A percentile compares a stretch with the other conserved stretches of the same genome.
Conservation (phyloP, 2,329 filamentous ascomycete genomes). For the Zasmidium citrigriseum region DNA sequence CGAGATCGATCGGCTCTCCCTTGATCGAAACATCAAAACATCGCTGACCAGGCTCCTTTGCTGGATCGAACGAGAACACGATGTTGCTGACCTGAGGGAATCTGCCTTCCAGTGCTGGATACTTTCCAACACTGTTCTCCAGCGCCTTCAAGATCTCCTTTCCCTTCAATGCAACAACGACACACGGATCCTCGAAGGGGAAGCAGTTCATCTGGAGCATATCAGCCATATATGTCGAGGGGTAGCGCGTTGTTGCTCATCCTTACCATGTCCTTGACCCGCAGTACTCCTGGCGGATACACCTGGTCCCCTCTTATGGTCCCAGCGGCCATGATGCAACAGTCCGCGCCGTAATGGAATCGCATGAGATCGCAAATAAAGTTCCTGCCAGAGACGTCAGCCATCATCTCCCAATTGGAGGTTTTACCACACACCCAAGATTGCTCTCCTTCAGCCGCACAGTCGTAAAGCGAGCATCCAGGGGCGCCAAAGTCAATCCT, state of each 20-base stretch:
- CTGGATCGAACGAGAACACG: slow-evolving; percentile 69
- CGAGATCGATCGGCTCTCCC: slow-evolving; percentile 61
- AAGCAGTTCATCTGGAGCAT: slow-evolving; percentile 59
- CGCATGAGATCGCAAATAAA: slow-evolving; percentile 93
- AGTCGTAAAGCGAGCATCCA: slow-evolving; percentile 85
- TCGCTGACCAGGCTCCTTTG: slow-evolving; percentile 60
- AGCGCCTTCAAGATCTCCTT: slow-evolving; percentile 74
- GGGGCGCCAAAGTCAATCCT: slow-evolving; percentile 77
- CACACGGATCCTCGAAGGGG: slow-evolving; percentile 87
- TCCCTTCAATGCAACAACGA: slow-evolving; percentile 72
- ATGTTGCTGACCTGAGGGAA: slow-evolving; percentile 90
- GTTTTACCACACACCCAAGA: no score
- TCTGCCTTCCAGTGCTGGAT: slow-evolving; percentile 79
- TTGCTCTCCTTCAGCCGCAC: slow-evolving; percentile 79
- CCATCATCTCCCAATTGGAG: no score
- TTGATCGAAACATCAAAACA: slow-evolving; percentile 65
- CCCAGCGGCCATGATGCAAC: slow-evolving; percentile 79
- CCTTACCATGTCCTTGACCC: slow-evolving; percentile 59
- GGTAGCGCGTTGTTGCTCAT: no score
- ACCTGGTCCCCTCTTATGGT: slow-evolving; percentile 88
- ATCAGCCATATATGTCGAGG: no score
- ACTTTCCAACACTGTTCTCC: slow-evolving; percentile 78
- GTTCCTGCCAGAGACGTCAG: no score
- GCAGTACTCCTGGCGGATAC: slow-evolving; percentile 76
- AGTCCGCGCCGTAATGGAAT: slow-evolving; percentile 77